A percentile compares a stretch with the other conserved stretches of the same genome.
These are phyloP conservation scores for Paratinospora sagittata DNA, from an alignment of 164 flowering plant genomes.

Conservation along the genomic window DNA sequence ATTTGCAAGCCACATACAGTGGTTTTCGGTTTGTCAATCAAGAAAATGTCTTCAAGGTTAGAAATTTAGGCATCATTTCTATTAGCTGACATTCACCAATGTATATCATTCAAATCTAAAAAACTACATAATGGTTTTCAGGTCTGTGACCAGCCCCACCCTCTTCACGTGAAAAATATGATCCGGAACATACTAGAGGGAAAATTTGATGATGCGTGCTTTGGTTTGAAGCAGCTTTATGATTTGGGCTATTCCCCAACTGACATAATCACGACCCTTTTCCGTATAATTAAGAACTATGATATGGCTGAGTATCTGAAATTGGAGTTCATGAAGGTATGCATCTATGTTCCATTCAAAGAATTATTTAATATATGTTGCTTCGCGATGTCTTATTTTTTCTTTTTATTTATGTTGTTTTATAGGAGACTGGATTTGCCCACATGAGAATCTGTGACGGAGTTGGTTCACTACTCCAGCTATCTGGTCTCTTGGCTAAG, in stretches of 20 bases:
- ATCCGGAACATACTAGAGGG: constrained; percentile 79
- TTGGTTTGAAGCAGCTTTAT: constrained; percentile 86
- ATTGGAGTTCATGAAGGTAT: constrained; percentile 93
- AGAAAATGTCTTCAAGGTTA: constrained; percentile 97
- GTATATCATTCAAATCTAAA: neutral
- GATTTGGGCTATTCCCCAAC: constrained; percentile 98
- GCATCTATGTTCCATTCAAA: neutral
- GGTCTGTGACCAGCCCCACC: constrained; percentile 99
- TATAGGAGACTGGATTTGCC: constrained; percentile 97
- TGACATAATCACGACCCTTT: constrained; percentile 92
- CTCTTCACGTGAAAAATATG: constrained; percentile 92
- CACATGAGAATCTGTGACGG: constrained; percentile 99
- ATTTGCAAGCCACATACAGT: constrained; percentile 90
- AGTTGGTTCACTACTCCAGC: constrained; percentile 92
- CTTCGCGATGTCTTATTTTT: neutral
- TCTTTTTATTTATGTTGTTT: neutral
- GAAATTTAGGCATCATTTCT: neutral
- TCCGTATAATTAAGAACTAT: constrained; percentile 87
- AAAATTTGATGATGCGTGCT: constrained; percentile 89
- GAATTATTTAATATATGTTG: neutral
- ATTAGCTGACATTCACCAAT: neutral
- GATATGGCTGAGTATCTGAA: constrained; percentile 96
- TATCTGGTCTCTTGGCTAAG: constrained; percentile 90
- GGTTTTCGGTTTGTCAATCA: constrained; percentile 97
- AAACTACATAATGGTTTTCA: constrained; percentile 21